These are phyloP conservation scores for Dacryopinax primogenitus DNA, from an alignment of 768 basidiomycete species.

Conservation along the genomic window DNA sequence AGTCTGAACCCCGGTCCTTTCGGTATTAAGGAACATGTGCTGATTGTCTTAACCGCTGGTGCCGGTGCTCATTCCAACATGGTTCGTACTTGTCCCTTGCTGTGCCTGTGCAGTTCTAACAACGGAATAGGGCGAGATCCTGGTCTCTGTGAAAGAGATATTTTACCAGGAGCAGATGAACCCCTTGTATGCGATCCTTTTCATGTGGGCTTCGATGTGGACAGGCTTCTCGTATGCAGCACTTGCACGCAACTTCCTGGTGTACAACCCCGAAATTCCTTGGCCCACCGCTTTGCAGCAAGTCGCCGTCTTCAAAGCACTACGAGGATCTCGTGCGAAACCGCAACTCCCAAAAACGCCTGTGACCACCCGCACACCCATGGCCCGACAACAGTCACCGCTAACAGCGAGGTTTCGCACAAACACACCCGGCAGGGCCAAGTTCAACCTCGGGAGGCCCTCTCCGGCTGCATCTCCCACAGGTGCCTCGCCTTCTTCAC, in stretches of 20 bases:
- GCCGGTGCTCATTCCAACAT: conserved; percentile 28
- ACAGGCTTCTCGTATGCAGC: conserved; percentile 5
- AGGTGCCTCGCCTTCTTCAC: background rate
- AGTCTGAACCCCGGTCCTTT: conserved; percentile 55
- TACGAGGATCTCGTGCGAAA: background rate
- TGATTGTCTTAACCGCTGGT: conserved; percentile 70
- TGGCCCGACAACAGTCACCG: background rate
- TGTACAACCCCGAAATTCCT: conserved; percentile 2
- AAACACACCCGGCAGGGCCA: background rate
- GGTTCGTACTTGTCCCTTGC: background rate
- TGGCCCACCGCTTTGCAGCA: conserved; percentile 1
- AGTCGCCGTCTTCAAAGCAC: conserved; percentile 1
- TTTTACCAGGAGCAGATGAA: background rate
- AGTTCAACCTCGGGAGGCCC: background rate
- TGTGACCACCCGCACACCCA: background rate
- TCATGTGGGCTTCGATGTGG: conserved; percentile 8
- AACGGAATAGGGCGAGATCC: background rate
- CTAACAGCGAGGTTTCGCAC: background rate
- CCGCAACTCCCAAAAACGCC: background rate
- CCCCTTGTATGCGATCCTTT: background rate
- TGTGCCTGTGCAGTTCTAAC: background rate
- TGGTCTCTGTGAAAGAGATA: conserved; percentile 1
- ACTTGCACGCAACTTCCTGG: conserved; percentile 4
- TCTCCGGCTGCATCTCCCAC: background rate
- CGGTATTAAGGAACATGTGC: conserved; percentile 78